Evolutionary conservation across 129 eudicot species (phyloP), one percentile per base, ranked within the genome.

Genomic region (Helichrysum umbraculigerum): DNA sequence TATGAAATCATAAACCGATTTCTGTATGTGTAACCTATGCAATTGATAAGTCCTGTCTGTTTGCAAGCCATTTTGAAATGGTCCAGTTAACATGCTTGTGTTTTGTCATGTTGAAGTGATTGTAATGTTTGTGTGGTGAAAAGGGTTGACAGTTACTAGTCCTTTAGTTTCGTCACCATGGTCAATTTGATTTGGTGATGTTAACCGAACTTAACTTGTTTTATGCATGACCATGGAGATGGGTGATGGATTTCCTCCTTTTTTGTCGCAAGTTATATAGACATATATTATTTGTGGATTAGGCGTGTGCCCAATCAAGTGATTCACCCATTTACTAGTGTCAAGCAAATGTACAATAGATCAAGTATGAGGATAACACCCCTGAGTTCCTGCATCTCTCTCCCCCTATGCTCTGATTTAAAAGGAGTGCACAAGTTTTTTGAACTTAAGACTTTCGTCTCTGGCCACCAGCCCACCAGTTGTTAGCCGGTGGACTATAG

Each of bases 61-160:
- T 37, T 68, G 19, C 12, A 44, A 21, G 47, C 14, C 62, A 25
- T 19, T 1, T 17, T 75, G 56, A 35, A 32, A 59, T 73, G 63
- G 63, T 50, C 44, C 59, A 16, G 15, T 42, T 47, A 64, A 64
- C 72, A 75, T 75, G 71, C 20, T 44, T 64, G 72, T 64, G 65
- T 75, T 34, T 64, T 75, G 74, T 32, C 54, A 32, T 33, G 61
- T 22, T 58, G 8, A 20, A 73, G 21, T 35, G 78, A 28, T 7
- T 61, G 70, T 74, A 2, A 17, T 62, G 69, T 41, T 68, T 41
- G 57, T 41, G 52, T 72, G 76, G 75, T 71, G 64, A 42, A 30
- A 21, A 14, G 62, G 33, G 14, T 70, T 70, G 58, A 70, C 16
- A 70, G 25, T 47, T 70, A 20, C 63, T n/a, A 58, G 63, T 58